Base-by-base conservation (phyloP, 2,329 filamentous ascomycete species). In the Diaporthe citrichinensis region DNA sequence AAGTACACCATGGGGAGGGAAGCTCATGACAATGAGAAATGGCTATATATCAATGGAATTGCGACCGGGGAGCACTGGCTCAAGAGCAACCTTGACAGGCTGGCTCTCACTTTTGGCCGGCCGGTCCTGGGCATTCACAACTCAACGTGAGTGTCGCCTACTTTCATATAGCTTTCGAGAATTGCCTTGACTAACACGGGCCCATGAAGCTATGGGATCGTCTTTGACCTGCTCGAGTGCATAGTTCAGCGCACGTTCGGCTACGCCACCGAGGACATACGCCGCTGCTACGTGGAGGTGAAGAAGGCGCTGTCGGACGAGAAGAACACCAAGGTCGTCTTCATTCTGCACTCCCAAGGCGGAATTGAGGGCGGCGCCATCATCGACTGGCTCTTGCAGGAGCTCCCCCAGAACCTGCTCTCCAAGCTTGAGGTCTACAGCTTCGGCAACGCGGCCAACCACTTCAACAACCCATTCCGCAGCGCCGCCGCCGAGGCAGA, bases 31-130 rank as follows among this genome's bases (percentile, higher is more conserved):
- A 86, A 91, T 72, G 94, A 96, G 84, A 89, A 92, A 79, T 96
- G 94, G 94, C 87, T 96, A n/a, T 96, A 94, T 80, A 83, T 96
- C 72, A 96, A 96, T 79, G 94, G 94, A 0, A 91, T 95, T 39
- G 90, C 88, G 15, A 88, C 88, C 46, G 90, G 89, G 4, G 84
- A 90, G 71, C 89, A 92, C 80, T 94, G 93, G 92, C 86, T 95
- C 78, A 90, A 92, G 82, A 89, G 85, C 77, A 95, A 94, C 78
- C 85, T 96, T 76, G 90, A 96, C 81, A 89, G 93, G 2, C 86
- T 96, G 4, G 91, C 94, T 0, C 83, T 92, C 58, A 95, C 92
- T 0, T 96, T 96, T 81, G 90, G 91, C 49, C 90, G 94, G 1
- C 92, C 91, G 0, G 85, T 96, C 5, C 86, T 91, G 0, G 94